These are phyloP conservation scores for Trametes elegans DNA, from an alignment of 768 basidiomycete genomes.

Conservation along the genomic window DNA sequence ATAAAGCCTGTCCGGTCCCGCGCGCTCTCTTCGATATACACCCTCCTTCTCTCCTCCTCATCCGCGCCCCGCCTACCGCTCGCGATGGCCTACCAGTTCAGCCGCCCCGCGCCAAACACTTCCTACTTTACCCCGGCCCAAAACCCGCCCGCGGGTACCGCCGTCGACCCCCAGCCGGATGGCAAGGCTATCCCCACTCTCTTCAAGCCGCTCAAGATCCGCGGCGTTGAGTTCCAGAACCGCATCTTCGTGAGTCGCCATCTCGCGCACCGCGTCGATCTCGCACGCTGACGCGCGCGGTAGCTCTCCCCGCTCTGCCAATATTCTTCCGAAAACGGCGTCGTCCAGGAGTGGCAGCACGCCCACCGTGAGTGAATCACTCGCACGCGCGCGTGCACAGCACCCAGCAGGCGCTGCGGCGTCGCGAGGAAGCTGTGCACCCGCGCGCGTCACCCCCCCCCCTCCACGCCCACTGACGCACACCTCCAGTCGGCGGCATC, in stretches of 20 bases:
- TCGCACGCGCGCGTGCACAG: no score
- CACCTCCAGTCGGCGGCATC: constrained; percentile 47
- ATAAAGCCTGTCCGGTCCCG: no score
- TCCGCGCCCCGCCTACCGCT: no score
- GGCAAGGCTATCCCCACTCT: constrained; percentile 41
- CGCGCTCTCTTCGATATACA: no score
- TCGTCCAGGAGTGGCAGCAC: constrained; percentile 53
- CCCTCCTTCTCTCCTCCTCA: no score
- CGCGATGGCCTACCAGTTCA: constrained; percentile 24
- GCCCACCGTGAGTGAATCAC: constrained; percentile 46
- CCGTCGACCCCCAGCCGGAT: constrained; percentile 39
- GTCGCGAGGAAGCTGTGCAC: no score
- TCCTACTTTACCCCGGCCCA: constrained; percentile 50
- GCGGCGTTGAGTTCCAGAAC: constrained; percentile 31
- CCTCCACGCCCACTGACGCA: constrained; percentile 14
- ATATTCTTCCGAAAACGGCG: constrained; percentile 55
- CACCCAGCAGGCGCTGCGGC: no score
- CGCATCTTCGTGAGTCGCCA: constrained; percentile 25
- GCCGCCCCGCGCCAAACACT: constrained; percentile 40
- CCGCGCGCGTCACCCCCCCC: neutral
- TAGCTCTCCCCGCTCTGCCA: constrained; percentile 58
- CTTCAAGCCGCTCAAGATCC: constrained; percentile 53
- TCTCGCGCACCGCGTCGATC: neutral
- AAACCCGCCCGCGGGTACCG: constrained; percentile 43
- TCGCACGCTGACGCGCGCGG: neutral